These are phyloP conservation scores for Penicillium bialowiezense DNA, from an alignment of 495 filamentous ascomycete species.

Conservation along the genomic window DNA sequence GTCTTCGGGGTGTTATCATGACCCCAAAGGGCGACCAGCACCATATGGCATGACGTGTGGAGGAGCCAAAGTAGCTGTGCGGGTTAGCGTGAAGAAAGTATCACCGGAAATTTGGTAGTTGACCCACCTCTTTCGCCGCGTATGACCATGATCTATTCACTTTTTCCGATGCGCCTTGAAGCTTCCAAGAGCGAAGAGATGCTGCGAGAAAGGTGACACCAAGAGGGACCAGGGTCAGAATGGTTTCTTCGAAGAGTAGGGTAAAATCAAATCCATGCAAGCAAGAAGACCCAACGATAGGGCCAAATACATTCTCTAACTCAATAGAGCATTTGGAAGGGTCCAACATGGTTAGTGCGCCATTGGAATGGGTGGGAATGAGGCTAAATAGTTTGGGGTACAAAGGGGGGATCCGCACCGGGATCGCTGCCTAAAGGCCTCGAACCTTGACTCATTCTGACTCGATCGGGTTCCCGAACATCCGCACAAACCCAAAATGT, in stretches of 20 bases:
- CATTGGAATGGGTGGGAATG: neutral
- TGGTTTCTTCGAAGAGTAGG: constrained; percentile 19
- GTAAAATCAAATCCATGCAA: constrained; percentile 20
- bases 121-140: constrained; percentile 14
- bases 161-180: constrained; percentile 11
- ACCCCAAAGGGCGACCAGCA: constrained; percentile 13
- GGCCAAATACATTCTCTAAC: constrained; percentile 2
- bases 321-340: neutral
- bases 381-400: no score
- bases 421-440: neutral
- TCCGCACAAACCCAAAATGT: no score
- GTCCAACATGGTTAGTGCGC: neutral
- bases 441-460: neutral
- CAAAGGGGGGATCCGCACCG: no score
- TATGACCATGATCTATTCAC: constrained; percentile 26
- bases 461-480: neutral
- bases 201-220: constrained; percentile 2
- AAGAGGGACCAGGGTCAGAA: constrained; percentile 11
- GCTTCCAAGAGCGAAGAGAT: constrained; percentile 7
- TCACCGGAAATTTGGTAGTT: neutral
- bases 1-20: constrained; percentile 13
- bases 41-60: constrained; percentile 15
- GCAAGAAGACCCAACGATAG: neutral
- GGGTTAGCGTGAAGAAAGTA: neutral
- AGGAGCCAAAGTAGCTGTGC: constrained; percentile 10